A percentile compares a stretch with the other conserved stretches of the same genome.
Conservation (phyloP, 495 filamentous ascomycete genomes). For the Penicillium taxi region DNA sequence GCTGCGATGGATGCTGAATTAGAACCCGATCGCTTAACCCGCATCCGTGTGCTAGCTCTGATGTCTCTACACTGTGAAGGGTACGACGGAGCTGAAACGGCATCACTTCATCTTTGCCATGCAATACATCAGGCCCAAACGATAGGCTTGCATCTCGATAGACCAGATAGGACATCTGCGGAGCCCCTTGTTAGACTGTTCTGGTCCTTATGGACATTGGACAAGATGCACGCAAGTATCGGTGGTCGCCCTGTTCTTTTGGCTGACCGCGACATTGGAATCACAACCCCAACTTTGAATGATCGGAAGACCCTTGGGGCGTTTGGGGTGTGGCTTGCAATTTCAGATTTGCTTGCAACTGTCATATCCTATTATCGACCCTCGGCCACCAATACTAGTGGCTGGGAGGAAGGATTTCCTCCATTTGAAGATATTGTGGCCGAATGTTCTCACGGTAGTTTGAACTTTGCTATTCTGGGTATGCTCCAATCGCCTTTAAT, state of each 20-base stretch:
- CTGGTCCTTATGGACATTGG: conserved; percentile 60
- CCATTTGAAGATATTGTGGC: conserved; percentile 63
- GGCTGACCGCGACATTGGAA: conserved; percentile 55
- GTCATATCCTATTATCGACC: conserved; percentile 65
- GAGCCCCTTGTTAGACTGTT: conserved; percentile 48
- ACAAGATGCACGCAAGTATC: conserved; percentile 55
- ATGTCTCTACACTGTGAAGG: conserved; percentile 41
- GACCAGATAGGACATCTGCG: conserved; percentile 26
- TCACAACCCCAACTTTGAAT: conserved; percentile 20
- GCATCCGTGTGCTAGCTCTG: conserved; percentile 39
- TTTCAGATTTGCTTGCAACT: conserved; percentile 50
- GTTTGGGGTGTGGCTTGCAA: conserved; percentile 46
- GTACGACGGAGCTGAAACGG: conserved; percentile 37
- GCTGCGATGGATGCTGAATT: conserved; percentile 32
- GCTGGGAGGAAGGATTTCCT: conserved; percentile 51
- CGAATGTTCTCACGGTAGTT: conserved; percentile 23
- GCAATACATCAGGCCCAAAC: conserved; percentile 57
- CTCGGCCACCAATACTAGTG: conserved; percentile 33
- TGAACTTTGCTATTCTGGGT: conserved; percentile 28
- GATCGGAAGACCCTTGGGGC: conserved; percentile 16
- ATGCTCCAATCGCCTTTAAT: background rate
- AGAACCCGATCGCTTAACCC: conserved; percentile 36
- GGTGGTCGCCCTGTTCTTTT: conserved; percentile 58
- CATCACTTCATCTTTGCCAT: conserved; percentile 38
- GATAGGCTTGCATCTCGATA: conserved; percentile 53